phyloP scores from a whole-genome alignment of 805 yeast genomes.

The Wickerhamiella hasegawae region DNA sequence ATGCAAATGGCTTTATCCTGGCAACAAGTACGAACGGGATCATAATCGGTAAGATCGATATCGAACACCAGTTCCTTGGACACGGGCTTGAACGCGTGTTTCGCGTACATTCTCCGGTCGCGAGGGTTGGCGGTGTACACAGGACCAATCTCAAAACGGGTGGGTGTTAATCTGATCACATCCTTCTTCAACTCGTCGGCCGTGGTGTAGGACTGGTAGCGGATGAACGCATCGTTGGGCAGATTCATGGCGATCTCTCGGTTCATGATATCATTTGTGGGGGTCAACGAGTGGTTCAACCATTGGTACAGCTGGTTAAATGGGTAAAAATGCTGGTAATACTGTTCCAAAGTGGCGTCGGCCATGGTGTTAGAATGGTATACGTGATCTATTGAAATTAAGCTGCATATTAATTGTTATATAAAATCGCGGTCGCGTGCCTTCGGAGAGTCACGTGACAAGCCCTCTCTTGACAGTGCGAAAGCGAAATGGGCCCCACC shows the following conservation, averaged over 20 bases:
- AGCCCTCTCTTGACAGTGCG: no score
- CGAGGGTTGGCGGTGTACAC: constrained; percentile 78
- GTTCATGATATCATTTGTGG: constrained; percentile 62
- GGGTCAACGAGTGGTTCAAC: constrained; percentile 73
- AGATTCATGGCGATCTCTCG: constrained; percentile 90
- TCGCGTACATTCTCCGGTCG: constrained; percentile 61
- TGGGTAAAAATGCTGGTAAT: constrained; percentile 39
- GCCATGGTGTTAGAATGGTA: no score
- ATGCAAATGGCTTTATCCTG: constrained; percentile 66
- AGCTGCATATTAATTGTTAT: no score
- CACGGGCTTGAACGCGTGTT: constrained; percentile 61
- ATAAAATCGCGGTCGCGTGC: no score
- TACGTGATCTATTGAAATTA: no score
- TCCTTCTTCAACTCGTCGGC: constrained; percentile 64
- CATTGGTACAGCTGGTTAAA: constrained; percentile 69
- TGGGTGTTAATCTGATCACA: constrained; percentile 60
- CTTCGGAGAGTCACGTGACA: no score
- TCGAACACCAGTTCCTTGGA: constrained; percentile 85
- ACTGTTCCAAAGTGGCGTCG: constrained; percentile 6
- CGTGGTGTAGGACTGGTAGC: constrained; percentile 62
- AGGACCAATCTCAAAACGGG: constrained; percentile 91
- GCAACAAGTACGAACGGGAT: constrained; percentile 86
- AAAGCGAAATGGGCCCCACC: no score
- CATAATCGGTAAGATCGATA: constrained; percentile 96
- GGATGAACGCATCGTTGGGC: constrained; percentile 73